A percentile compares a stretch with the other conserved stretches of the same genome.
Evolutionary conservation across 2,329 filamentous ascomycete species (phyloP).

Genomic region (Trichoderma cornu-damae): DNA sequence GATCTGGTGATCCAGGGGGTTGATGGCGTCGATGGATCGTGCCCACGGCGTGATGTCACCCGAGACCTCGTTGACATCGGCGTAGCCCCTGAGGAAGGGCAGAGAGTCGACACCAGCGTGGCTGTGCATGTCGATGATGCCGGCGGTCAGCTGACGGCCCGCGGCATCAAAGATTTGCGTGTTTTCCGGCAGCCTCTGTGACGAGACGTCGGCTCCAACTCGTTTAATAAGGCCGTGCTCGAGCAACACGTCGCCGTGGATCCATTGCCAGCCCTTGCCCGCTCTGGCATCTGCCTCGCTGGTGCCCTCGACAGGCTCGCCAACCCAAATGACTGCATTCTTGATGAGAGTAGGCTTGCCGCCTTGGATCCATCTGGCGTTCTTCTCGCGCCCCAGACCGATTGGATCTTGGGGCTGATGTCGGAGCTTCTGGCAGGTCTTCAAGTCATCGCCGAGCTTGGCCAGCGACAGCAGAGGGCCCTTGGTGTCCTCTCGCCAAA

Average conservation of each 20-base stretch:
- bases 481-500: conserved; percentile 28
- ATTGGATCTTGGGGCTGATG: conserved; percentile 51
- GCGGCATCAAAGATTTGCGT: conserved; percentile 52
- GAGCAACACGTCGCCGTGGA: conserved; percentile 54
- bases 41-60: conserved; percentile 63
- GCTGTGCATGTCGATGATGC: conserved; percentile 68
- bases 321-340: conserved; percentile 63
- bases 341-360: conserved; percentile 57
- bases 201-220: conserved; percentile 43
- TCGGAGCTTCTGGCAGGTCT: conserved; percentile 51
- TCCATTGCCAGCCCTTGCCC: conserved; percentile 58
- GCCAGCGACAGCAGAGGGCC: conserved; percentile 44
- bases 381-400: conserved; percentile 52
- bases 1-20: conserved; percentile 59
- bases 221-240: conserved; percentile 56
- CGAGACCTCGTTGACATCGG: conserved; percentile 60
- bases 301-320: conserved; percentile 51
- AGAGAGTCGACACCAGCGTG: conserved; percentile 58
- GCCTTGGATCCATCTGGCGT: conserved; percentile 56
- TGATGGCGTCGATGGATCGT: conserved; percentile 59
- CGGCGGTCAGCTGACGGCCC: conserved; percentile 58
- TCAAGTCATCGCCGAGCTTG: conserved; percentile 50
- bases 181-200: conserved; percentile 41
- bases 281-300: conserved; percentile 49
- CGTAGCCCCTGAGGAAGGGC: conserved; percentile 49